Evolutionary conservation across 2,329 filamentous ascomycete genomes (phyloP).

Genomic region (Colletotrichum sp.): DNA sequence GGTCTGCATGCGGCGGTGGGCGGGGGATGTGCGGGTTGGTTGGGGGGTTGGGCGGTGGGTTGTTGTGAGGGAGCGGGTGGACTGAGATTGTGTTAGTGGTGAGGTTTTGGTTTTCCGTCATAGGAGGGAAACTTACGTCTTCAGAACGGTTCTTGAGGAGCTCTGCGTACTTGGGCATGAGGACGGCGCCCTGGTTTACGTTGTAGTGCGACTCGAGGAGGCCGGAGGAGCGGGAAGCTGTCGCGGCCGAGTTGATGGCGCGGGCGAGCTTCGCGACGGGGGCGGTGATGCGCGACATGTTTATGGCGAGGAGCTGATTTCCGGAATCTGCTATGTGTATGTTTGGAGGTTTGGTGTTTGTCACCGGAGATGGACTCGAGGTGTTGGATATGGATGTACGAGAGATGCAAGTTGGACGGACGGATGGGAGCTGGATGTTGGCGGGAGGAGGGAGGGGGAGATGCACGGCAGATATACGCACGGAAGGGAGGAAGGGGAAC

Average conservation of each 20-base stretch:
- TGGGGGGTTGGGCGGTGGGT: constrained; percentile 53
- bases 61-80: constrained; percentile 48
- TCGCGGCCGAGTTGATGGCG: constrained; percentile 47
- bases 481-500: not conserved
- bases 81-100: constrained; percentile 23
- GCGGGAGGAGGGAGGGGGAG: not conserved
- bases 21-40: constrained; percentile 38
- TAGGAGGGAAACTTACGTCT: constrained; percentile 40
- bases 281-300: constrained; percentile 56
- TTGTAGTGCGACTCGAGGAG: constrained; percentile 34
- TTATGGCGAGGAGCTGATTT: not conserved
- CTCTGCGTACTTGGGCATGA: constrained; percentile 55
- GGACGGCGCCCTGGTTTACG: constrained; percentile 37
- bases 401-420: not conserved
- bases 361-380: not conserved
- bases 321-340: not conserved
- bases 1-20: constrained; percentile 65
- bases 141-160: constrained; percentile 41
- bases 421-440: not conserved
- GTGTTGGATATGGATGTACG: not conserved
- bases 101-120: no score
- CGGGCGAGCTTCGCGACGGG: constrained; percentile 55
- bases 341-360: constrained; percentile 1
- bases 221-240: constrained; percentile 33
- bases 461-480: constrained; percentile 19